phyloP scores from a whole-genome alignment of 345 rosid genomes.

The Camelina laxa region DNA sequence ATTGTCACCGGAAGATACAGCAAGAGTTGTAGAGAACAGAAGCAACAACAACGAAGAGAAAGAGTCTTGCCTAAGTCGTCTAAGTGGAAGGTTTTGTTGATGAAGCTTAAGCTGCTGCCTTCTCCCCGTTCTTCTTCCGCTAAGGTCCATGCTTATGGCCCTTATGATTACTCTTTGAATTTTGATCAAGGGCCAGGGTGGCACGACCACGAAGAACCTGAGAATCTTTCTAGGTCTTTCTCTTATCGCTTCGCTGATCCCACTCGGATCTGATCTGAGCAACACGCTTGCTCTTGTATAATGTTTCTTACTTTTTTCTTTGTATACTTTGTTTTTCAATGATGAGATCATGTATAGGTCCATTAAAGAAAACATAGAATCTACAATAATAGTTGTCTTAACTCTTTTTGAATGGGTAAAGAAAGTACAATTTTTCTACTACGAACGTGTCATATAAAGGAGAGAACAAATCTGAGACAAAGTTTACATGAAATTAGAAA shows the following conservation, averaged over 20 bases:
- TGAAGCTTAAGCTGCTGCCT: constrained; percentile 49
- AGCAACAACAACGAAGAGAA: constrained; percentile 16
- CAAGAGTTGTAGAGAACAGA: constrained; percentile 40
- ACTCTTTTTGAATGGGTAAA: no score
- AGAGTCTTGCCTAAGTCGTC: constrained; percentile 23
- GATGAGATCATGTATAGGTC: no score
- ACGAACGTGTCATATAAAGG: no score
- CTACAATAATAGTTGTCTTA: no score
- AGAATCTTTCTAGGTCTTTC: constrained; percentile 58
- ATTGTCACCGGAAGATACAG: constrained; percentile 44
- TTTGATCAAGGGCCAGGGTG: constrained; percentile 61
- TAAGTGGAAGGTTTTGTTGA: constrained; percentile 47
- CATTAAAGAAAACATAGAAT: no score
- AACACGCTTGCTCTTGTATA: constrained; percentile 34
- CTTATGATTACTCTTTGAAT: constrained; percentile 53
- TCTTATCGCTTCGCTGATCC: constrained; percentile 65
- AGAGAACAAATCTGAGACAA: no score
- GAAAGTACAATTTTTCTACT: no score
- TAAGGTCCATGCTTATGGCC: constrained; percentile 49
- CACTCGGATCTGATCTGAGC: constrained; percentile 24
- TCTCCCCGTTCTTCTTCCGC: constrained; percentile 28
- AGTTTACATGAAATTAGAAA: no score
- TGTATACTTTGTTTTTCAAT: no score
- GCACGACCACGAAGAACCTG: constrained; percentile 57
- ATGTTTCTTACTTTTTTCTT: constrained; percentile 4